A percentile compares a stretch with the other conserved stretches of the same genome.
phyloP scores from a whole-genome alignment of 768 basidiomycete genomes.

The Dioszegia crocea region DNA sequence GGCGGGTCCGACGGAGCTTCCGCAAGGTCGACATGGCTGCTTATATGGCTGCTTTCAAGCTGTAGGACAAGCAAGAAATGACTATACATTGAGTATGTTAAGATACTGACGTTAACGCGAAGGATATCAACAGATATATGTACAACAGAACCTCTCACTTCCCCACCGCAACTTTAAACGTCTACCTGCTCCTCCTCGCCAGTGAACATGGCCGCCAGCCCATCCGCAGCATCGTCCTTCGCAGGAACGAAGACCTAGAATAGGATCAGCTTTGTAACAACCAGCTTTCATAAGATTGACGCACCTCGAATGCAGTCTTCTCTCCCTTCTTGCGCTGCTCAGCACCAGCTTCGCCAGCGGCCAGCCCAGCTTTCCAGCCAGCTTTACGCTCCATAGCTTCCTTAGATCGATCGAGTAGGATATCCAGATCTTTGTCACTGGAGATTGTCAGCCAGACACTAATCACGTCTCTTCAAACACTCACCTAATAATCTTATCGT shows the following conservation, averaged over 20 bases:
- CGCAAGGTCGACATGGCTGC: too few species aligned
- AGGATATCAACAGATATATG: too few species aligned
- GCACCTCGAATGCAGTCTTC: slow-evolving; percentile 45
- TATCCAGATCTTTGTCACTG: slow-evolving; percentile 72
- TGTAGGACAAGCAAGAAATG: too few species aligned
- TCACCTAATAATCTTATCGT: slow-evolving; percentile 61
- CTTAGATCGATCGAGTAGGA: slow-evolving; percentile 66
- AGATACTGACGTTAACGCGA: too few species aligned
- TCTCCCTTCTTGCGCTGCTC: slow-evolving; percentile 42
- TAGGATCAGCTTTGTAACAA: too few species aligned
- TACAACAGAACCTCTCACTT: too few species aligned
- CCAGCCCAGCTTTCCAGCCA: slow-evolving; percentile 47
- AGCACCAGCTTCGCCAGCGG: slow-evolving; percentile 21
- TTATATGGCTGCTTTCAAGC: too few species aligned
- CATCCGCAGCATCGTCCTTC: slow-evolving; percentile 42
- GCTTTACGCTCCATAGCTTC: slow-evolving; percentile 45
- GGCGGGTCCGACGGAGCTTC: too few species aligned
- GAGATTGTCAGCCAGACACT: not conserved
- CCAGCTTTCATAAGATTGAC: not conserved
- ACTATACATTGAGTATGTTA: too few species aligned
- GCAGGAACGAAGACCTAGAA: slow-evolving; percentile 37
- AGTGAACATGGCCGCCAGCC: slow-evolving; percentile 42
- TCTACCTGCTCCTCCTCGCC: slow-evolving; percentile 41
- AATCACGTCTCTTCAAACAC: slow-evolving; percentile 1
- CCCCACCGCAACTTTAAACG: too few species aligned